A percentile compares a stretch with the other conserved stretches of the same genome.
phyloP scores from a whole-genome alignment of 129 eudicot genomes.

The sunflower (Helianthus annuus) region DNA sequence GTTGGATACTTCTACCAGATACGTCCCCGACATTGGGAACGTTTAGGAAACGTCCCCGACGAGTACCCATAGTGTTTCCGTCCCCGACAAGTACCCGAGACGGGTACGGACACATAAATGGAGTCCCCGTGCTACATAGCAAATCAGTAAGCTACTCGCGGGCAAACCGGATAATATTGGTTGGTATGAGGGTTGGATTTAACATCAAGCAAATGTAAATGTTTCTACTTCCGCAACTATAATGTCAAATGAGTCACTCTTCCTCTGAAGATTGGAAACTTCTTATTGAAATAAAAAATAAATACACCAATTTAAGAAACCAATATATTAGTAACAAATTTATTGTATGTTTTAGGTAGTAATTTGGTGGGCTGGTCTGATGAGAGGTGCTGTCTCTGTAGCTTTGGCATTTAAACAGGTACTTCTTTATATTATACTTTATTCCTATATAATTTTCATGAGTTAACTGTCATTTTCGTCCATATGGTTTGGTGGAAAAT shows the following conservation, averaged over 20 bases:
- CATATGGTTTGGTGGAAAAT: no score
- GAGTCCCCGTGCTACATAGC: no score
- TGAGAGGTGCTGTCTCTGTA: constrained; percentile 98
- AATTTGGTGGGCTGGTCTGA: constrained; percentile 99
- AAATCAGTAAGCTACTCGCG: not conserved
- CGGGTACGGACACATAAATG: no score
- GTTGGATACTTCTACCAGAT: no score
- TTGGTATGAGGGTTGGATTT: not conserved
- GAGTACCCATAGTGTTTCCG: no score
- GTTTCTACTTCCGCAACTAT: not conserved
- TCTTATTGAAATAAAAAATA: not conserved
- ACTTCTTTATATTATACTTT: not conserved
- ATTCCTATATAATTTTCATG: not conserved
- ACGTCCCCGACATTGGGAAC: no score
- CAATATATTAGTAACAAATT: not conserved
- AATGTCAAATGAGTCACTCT: not conserved
- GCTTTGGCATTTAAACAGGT: constrained; percentile 98
- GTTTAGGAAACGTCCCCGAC: no score
- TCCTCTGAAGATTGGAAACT: not conserved
- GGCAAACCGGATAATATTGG: not conserved
- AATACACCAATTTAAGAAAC: not conserved
- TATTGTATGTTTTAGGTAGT: constrained; percentile 43
- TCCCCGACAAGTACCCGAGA: no score
- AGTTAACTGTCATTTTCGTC: no score
- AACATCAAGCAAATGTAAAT: not conserved